Evolutionary conservation across 2,329 filamentous ascomycete species (phyloP).

Genomic region (Taxawa tesnikishii): DNA sequence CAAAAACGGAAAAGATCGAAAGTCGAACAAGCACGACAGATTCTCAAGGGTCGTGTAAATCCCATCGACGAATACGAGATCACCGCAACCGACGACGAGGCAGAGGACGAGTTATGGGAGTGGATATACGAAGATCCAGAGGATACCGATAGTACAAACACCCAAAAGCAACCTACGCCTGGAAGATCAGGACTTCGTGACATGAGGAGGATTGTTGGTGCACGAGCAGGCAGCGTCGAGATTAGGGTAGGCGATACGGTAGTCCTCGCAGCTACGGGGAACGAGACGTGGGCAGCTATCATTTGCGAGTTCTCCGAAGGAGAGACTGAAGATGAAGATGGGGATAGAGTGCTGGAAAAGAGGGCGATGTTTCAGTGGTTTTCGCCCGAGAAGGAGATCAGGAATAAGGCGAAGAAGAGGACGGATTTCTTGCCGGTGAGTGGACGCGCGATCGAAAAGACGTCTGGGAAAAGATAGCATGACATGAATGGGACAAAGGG

Average conservation of each 20-base stretch:
- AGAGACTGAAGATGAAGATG: constrained; percentile 51
- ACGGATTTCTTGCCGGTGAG: constrained; percentile 54
- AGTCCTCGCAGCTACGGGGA: constrained; percentile 77
- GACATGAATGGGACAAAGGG: too few species aligned
- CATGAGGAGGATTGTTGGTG: constrained; percentile 82
- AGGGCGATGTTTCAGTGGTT: constrained; percentile 93
- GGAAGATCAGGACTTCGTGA: too few species aligned
- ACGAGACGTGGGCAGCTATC: constrained; percentile 86
- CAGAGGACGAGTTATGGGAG: constrained; percentile 43
- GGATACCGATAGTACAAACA: too few species aligned
- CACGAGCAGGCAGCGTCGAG: constrained; percentile 68
- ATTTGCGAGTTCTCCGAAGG: constrained; percentile 71
- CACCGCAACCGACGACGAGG: constrained; percentile 87
- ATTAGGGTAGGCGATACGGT: constrained; percentile 75
- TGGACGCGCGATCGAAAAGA: too few species aligned
- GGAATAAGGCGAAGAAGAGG: constrained; percentile 70
- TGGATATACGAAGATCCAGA: constrained; percentile 47
- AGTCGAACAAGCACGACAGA: constrained; percentile 34
- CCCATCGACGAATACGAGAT: constrained; percentile 62
- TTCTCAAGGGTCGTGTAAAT: constrained; percentile 49
- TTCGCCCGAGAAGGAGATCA: constrained; percentile 78
- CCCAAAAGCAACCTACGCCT: too few species aligned
- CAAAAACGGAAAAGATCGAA: constrained; percentile 25
- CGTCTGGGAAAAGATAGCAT: too few species aligned
- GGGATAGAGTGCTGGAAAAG: constrained; percentile 39